A percentile compares a stretch with the other conserved stretches of the same genome.
phyloP scores from a whole-genome alignment of 192 early-diverging fungal genomes.

The Entomortierella lignicola region DNA sequence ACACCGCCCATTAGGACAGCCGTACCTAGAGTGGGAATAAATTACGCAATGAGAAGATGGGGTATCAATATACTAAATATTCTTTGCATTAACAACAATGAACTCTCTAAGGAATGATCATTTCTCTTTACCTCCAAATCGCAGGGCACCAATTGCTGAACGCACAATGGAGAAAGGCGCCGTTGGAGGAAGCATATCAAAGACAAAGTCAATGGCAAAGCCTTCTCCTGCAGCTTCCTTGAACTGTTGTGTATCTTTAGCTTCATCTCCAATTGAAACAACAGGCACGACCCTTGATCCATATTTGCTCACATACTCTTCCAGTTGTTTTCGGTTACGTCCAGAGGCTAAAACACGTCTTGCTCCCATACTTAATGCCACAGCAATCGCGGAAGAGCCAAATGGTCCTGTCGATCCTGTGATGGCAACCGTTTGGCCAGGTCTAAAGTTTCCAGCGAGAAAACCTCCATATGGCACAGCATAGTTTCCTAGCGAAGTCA shows the following conservation, averaged over 20 bases:
- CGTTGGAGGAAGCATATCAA: conserved; percentile 34
- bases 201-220: conserved; percentile 28
- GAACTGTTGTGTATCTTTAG: conserved; percentile 26
- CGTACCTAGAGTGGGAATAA: conserved; percentile 10
- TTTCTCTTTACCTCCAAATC: conserved; percentile 18
- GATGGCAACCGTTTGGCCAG: conserved; percentile 46
- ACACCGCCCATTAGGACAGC: conserved; percentile 33
- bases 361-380: conserved; percentile 48
- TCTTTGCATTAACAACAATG: too few species aligned
- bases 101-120: too few species aligned
- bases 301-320: conserved; percentile 19
- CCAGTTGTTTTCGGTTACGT: conserved; percentile 17
- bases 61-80: too few species aligned
- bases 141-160: conserved; percentile 29
- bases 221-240: conserved; percentile 30
- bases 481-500: conserved; percentile 23
- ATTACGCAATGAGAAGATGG: too few species aligned
- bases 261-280: conserved; percentile 19
- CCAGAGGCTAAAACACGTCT: conserved; percentile 36
- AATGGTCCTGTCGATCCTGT: conserved; percentile 45
- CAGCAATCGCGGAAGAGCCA: conserved; percentile 27
- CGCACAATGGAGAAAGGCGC: conserved; percentile 18
- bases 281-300: conserved; percentile 36
- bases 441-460: conserved; percentile 16
- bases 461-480: conserved; percentile 43